Evolutionary conservation across 2,329 filamentous ascomycete genomes (phyloP), one percentile per base, ranked within the genome.

Genomic region (Claviceps spartinae): DNA sequence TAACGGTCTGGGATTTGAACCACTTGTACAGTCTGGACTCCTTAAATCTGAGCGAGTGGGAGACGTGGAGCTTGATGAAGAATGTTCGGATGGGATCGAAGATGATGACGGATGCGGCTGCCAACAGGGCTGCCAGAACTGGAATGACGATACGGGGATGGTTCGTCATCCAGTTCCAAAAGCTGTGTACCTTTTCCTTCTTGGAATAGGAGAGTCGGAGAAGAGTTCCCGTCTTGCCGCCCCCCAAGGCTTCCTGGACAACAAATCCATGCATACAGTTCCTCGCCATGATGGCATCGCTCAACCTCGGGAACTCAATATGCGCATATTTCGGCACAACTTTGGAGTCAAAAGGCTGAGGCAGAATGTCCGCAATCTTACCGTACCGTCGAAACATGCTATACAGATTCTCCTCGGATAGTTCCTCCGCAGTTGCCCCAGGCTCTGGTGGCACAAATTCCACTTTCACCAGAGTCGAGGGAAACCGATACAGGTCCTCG

Each of bases 31-130:
- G 61, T 47, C 71, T 76, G 61, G 82, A 91, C 55, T 93, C 82
- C 45, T 81, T 82, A 36, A 93, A 72, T 53, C 86, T 79, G 55
- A 93, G 81, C 0, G 83, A 81, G 47, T 83, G 79, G 36, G 89
- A 88, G 49, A 98, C 83, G 63, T 95, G 89, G 4, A 85, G 77
- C 62, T 88, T 88, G 69, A 97, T 87, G 61, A 94, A 96, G 63
- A 94, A 93, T 0, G 89, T 90, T 45, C 93, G 82, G 53, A 98
- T 90, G 0, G 93, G 93, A 60, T 98, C 93, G 61, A 98, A 97
- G 7, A 97, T 75, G 1, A 87, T 81, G 20, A 96, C 88, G 0
- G 90, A 94, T 47, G 93, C 72, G 37, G 85, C 83, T 0, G 90
- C 89, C 34, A 95, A 64, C 2, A 97, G 69, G 1, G 89, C 91